A percentile compares a stretch with the other conserved stretches of the same genome.
Conservation (phyloP, 441 rosid genomes). For the Euphorbia neoarborescens region DNA sequence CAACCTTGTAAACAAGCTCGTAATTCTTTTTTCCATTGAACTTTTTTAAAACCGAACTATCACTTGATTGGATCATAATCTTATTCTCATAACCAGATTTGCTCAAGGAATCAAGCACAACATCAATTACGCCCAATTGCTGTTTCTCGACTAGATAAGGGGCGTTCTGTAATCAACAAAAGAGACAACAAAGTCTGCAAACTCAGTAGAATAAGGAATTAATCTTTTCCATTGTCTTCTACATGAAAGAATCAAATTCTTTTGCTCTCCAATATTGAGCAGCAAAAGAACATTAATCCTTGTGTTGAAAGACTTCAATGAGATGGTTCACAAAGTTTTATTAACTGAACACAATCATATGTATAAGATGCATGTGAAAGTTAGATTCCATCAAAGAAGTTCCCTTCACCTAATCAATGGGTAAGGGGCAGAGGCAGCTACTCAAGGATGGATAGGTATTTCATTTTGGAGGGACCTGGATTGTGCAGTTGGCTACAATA, state of each 20-base stretch:
- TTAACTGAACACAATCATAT: not conserved
- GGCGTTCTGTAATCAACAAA: conserved; percentile 43
- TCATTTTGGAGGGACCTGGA: not conserved
- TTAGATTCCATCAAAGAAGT: not conserved
- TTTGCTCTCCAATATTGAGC: not conserved
- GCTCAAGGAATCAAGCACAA: conserved; percentile 39
- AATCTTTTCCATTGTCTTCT: not conserved
- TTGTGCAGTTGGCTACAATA: not conserved
- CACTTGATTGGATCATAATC: conserved; percentile 59
- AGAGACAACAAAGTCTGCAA: not conserved
- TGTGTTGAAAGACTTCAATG: not conserved
- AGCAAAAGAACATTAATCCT: not conserved
- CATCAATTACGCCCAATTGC: conserved; percentile 34
- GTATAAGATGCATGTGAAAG: not conserved
- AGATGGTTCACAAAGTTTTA: not conserved
- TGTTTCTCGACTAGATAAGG: conserved; percentile 49
- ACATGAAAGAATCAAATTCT: not conserved
- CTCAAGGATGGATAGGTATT: not conserved
- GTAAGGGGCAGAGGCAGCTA: not conserved
- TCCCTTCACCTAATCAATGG: not conserved
- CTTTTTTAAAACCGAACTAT: conserved; percentile 52
- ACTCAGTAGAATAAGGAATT: not conserved
- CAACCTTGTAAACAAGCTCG: conserved; percentile 52
- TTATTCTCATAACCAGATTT: conserved; percentile 43
- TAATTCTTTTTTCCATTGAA: conserved; percentile 39